Percentiles rank a stretch among this genome's conserved stretches.
phyloP scores from a whole-genome alignment of 257 asterid genomes.

The Nicotiana obtusifolia region DNA sequence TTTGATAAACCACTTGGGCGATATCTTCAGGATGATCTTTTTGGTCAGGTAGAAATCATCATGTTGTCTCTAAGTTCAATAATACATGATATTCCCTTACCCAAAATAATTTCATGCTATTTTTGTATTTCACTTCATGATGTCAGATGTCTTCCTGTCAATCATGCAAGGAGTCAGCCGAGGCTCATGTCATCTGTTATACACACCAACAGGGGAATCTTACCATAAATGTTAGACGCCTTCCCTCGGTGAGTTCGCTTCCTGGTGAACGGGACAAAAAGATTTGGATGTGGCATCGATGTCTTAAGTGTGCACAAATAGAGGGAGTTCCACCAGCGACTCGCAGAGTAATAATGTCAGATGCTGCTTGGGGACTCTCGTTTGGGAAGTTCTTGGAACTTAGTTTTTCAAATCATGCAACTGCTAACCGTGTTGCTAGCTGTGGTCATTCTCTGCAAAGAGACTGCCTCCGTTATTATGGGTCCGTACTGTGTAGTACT shows the following conservation, averaged over 20 bases:
- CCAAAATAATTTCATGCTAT: not conserved
- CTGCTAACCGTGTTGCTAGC: constrained; percentile 89
- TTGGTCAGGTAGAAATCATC: constrained; percentile 61
- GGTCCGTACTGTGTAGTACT: constrained; percentile 39
- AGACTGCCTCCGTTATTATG: constrained; percentile 93
- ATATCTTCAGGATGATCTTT: constrained; percentile 75
- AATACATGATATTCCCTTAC: not conserved
- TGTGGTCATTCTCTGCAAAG: constrained; percentile 98
- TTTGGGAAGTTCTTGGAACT: constrained; percentile 97
- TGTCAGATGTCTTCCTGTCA: constrained; percentile 61
- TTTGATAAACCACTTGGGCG: constrained; percentile 96
- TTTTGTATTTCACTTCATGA: constrained; percentile 15
- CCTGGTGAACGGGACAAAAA: constrained; percentile 85
- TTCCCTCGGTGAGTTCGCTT: constrained; percentile 50
- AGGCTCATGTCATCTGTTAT: constrained; percentile 80
- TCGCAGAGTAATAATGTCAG: constrained; percentile 76
- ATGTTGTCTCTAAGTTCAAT: not conserved
- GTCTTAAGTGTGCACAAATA: constrained; percentile 60
- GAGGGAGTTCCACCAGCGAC: constrained; percentile 89
- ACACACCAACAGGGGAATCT: constrained; percentile 90
- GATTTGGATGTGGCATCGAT: constrained; percentile 99
- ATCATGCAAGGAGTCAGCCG: constrained; percentile 83
- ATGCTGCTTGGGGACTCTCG: constrained; percentile 98
- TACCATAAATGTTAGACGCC: constrained; percentile 59
- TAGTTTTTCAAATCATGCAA: constrained; percentile 85